phyloP scores from a whole-genome alignment of 495 filamentous ascomycete genomes.

The Tuber calosporum region DNA sequence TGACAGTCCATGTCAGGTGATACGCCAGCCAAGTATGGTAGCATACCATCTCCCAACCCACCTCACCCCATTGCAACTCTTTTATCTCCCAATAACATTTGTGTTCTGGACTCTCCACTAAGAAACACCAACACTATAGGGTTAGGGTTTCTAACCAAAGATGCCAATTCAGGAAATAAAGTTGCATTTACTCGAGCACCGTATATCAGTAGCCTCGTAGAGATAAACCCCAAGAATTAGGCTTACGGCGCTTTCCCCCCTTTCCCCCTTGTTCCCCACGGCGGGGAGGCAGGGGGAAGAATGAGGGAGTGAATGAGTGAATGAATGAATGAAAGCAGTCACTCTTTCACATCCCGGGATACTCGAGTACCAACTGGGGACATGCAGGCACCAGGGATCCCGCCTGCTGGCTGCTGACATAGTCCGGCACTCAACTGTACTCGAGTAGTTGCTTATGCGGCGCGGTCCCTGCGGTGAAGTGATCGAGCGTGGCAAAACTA shows the following conservation, averaged over 20 bases:
- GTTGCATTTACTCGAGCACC: too few species aligned
- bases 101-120: not conserved
- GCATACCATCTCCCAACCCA: not conserved
- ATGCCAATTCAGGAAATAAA: not conserved
- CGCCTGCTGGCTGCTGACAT: not conserved
- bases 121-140: not conserved
- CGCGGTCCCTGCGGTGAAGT: not conserved
- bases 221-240: not conserved
- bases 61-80: not conserved
- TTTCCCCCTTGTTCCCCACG: not conserved
- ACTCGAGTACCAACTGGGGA: not conserved
- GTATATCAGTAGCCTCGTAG: not conserved
- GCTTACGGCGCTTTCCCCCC: not conserved
- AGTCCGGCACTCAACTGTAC: too few species aligned
- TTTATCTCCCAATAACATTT: not conserved
- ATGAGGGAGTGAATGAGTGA: not conserved
- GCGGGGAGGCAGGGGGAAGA: not conserved
- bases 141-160: not conserved
- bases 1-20: not conserved
- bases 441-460: not conserved
- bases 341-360: not conserved
- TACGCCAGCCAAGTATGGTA: not conserved
- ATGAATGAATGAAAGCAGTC: not conserved
- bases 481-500: not conserved
- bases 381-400: slow-evolving; percentile 2